phyloP scores from a whole-genome alignment of 805 yeast genomes.

The Candida broadrunensis region DNA sequence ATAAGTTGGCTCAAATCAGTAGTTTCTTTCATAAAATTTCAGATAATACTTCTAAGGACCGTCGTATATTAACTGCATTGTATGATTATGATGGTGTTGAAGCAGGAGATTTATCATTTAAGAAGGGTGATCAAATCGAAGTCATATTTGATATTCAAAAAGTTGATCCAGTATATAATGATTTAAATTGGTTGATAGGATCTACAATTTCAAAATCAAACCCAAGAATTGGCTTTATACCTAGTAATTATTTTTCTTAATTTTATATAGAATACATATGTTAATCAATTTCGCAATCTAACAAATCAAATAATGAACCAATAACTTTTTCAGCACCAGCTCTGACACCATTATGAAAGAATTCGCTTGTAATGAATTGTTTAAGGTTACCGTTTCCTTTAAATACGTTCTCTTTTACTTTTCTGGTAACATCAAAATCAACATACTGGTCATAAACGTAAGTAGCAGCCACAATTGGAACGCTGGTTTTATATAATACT shows the following conservation, averaged over 20 bases:
- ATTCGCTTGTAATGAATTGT: conserved; percentile 45
- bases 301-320: conserved; percentile 34
- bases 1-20: conserved; percentile 21
- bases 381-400: conserved; percentile 32
- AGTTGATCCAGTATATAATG: conserved; percentile 15
- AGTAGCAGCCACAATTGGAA: conserved; percentile 50
- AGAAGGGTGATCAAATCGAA: conserved; percentile 30
- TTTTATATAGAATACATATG: neutral
- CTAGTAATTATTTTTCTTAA: conserved; percentile 21
- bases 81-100: conserved; percentile 27
- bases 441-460: conserved; percentile 52
- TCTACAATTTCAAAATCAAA: conserved; percentile 8
- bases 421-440: conserved; percentile 40
- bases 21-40: conserved; percentile 19
- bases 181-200: conserved; percentile 33
- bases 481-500: conserved; percentile 22
- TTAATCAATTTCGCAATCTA: conserved; percentile 40
- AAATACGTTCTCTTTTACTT: conserved; percentile 29
- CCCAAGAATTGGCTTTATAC: conserved; percentile 35
- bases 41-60: conserved; percentile 3
- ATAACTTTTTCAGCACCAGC: conserved; percentile 39
- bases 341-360: conserved; percentile 50
- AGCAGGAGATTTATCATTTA: conserved; percentile 37
- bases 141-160: conserved; percentile 29
- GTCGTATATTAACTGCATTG: conserved; percentile 9